Evolutionary conservation across 768 basidiomycete species (phyloP).

Genomic region (Agrocybe chaxingu): DNA sequence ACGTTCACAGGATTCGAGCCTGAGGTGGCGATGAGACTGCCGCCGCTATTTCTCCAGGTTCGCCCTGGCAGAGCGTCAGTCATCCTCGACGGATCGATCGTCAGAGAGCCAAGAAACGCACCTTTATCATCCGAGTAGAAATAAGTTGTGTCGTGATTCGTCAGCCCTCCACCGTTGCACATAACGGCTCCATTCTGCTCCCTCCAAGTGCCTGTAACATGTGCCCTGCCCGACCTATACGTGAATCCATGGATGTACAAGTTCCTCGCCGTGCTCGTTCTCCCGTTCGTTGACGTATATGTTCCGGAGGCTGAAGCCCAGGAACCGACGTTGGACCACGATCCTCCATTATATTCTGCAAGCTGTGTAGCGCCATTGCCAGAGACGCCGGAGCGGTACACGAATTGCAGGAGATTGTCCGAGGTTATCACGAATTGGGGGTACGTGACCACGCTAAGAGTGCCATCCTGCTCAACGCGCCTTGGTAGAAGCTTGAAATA

Average conservation of each 20-base stretch:
- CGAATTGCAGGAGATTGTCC: slow-evolving; percentile 44
- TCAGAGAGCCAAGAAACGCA: slow-evolving; percentile 9
- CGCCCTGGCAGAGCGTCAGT: slow-evolving; percentile 26
- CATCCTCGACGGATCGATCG: not conserved
- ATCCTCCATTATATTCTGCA: slow-evolving; percentile 38
- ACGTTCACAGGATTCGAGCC: slow-evolving; percentile 40
- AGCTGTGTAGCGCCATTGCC: slow-evolving; percentile 46
- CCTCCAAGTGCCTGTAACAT: slow-evolving; percentile 48
- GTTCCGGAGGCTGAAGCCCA: slow-evolving; percentile 43
- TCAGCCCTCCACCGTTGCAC: slow-evolving; percentile 40
- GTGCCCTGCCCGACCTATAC: slow-evolving; percentile 31
- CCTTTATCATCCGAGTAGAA: slow-evolving; percentile 46
- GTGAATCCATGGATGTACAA: slow-evolving; percentile 48
- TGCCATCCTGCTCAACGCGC: too few relatives aligned
- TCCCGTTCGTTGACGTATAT: slow-evolving; percentile 40
- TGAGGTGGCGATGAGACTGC: slow-evolving; percentile 33
- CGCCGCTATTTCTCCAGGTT: slow-evolving; percentile 43
- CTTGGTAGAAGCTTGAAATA: not conserved
- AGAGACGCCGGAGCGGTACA: slow-evolving; percentile 44
- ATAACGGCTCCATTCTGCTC: slow-evolving; percentile 40
- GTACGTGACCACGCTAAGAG: slow-evolving; percentile 37
- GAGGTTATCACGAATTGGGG: slow-evolving; percentile 47
- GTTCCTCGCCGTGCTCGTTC: slow-evolving; percentile 37
- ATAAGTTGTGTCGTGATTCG: slow-evolving; percentile 47
- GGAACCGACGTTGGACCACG: slow-evolving; percentile 42